These are phyloP conservation scores for Irpex sp. DNA, from an alignment of 1,284 basidiomycete species.

Conservation along the genomic window DNA sequence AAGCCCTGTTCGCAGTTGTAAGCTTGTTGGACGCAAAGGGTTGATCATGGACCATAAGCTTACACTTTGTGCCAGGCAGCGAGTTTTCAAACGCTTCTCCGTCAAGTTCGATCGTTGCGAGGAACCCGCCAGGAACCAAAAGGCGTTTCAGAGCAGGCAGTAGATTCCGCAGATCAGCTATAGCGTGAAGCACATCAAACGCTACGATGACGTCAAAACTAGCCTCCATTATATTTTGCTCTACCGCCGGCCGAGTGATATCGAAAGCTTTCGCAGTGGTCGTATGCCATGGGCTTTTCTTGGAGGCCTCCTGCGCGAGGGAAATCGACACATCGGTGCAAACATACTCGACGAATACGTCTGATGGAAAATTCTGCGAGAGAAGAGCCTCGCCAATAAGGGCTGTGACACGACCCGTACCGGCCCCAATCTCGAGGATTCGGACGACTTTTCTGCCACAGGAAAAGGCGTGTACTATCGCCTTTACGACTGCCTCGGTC, in stretches of 20 bases:
- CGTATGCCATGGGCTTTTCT: conserved; percentile 17
- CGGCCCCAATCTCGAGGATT: conserved; percentile 22
- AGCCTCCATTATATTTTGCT: conserved; percentile 16
- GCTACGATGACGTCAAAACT: conserved; percentile 24
- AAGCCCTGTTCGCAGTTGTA: conserved; percentile 9
- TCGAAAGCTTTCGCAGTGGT: conserved; percentile 18
- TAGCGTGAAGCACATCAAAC: conserved; percentile 20
- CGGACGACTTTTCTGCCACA: conserved; percentile 21
- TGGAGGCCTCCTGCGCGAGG: conserved; percentile 18
- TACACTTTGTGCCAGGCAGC: conserved; percentile 9
- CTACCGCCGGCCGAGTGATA: conserved; percentile 13
- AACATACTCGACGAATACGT: conserved; percentile 21
- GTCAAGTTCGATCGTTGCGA: conserved; percentile 18
- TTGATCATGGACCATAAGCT: neutral
- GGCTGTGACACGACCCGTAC: conserved; percentile 19
- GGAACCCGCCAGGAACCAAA: conserved; percentile 20
- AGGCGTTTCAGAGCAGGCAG: conserved; percentile 13
- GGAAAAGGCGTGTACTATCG: conserved; percentile 6
- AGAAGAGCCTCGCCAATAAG: conserved; percentile 19
- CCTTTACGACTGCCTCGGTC: conserved; percentile 13
- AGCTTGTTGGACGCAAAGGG: neutral
- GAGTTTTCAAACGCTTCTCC: conserved; percentile 8
- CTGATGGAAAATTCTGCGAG: conserved; percentile 10
- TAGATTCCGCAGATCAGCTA: conserved; percentile 11
- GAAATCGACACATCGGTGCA: conserved; percentile 17